Evolutionary conservation across 1,284 basidiomycete genomes (phyloP).

Genomic region (Leccinum pallidistipes): DNA sequence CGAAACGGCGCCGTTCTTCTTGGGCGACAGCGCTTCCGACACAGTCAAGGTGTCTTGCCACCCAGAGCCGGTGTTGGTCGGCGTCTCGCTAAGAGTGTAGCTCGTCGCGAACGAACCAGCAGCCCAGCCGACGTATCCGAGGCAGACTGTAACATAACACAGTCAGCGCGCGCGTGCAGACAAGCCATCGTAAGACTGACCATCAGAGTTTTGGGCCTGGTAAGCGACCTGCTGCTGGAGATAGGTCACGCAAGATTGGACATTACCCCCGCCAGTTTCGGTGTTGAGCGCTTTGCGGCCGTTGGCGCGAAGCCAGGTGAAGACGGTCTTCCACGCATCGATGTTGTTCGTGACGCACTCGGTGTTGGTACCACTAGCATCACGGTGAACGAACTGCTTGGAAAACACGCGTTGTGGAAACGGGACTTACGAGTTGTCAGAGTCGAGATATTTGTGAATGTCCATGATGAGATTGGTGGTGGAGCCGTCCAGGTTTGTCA

Average conservation of each 20-base stretch:
- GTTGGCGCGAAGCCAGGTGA: conserved; percentile 49
- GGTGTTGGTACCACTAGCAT: conserved; percentile 23
- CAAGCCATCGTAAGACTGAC: conserved; percentile 26
- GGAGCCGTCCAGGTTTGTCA: conserved; percentile 54
- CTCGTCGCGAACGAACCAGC: conserved; percentile 38
- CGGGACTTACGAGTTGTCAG: conserved; percentile 46
- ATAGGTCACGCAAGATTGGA: conserved; percentile 45
- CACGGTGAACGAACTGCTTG: neutral
- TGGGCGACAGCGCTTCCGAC: conserved; percentile 42
- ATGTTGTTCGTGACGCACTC: conserved; percentile 56
- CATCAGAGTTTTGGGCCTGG: conserved; percentile 53
- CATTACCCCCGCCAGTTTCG: conserved; percentile 62
- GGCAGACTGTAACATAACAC: conserved; percentile 30
- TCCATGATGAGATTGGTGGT: conserved; percentile 55
- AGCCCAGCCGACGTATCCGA: conserved; percentile 49
- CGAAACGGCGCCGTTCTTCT: conserved; percentile 17
- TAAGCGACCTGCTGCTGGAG: conserved; percentile 51
- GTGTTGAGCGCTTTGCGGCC: conserved; percentile 62
- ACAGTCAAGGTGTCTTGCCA: conserved; percentile 47
- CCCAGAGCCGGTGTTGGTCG: conserved; percentile 35
- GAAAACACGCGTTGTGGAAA: conserved; percentile 11
- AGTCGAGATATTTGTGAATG: conserved; percentile 66
- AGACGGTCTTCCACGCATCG: conserved; percentile 48
- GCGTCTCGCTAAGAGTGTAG: conserved; percentile 41
- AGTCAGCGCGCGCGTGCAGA: neutral